Base-by-base conservation (phyloP, 306 rosid genomes). In the Geum urbanum region DNA sequence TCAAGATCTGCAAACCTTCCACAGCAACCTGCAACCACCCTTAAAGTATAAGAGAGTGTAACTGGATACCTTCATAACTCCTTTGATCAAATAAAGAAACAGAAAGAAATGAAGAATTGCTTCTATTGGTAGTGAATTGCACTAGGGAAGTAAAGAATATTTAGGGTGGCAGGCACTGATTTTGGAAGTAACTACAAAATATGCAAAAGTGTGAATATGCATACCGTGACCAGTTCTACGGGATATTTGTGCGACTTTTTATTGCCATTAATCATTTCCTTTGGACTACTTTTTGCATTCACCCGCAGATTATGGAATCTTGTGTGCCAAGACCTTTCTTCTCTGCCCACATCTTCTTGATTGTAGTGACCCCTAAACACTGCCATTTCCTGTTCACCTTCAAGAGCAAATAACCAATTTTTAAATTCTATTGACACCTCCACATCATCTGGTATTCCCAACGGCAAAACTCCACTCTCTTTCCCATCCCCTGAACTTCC, bases 331-430 rank as follows among this genome's bases (percentile, higher is more conserved):
- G 91, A 86, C 79, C 85, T 88, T 66, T 90, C 91, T 82, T 90
- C 98, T 85, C 98, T 79, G 78, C 76, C 77, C 55, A 72, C 80
- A 72, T 71, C 84, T 66, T 82, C 89, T 53, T 78, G 80, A 81
- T 74, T 77, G 58, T 80, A 77, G 80, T 82, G 85, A 92, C 91
- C 82, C 91, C 87, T 81, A 60, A 79, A 82, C 81, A 86, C 95
- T 80, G 88, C 84, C 83, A 76, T 82, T 78, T 90, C 96, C 57
- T 84, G 85, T 44, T 82, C 87, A 67, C 95, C 96, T 86, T 92
- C 98, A 69, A 92, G 96, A 81, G 96, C 96, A 84, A 92, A 90
- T 75, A 92, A 73, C 98, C 98, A 90, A 79, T 90, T 92, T 80
- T 76, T 88, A 80, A 92, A 84, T 84, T 83, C 91, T 67, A 92